Base-by-base conservation (phyloP, 2,329 filamentous ascomycete genomes). In the Didymella sp. region DNA sequence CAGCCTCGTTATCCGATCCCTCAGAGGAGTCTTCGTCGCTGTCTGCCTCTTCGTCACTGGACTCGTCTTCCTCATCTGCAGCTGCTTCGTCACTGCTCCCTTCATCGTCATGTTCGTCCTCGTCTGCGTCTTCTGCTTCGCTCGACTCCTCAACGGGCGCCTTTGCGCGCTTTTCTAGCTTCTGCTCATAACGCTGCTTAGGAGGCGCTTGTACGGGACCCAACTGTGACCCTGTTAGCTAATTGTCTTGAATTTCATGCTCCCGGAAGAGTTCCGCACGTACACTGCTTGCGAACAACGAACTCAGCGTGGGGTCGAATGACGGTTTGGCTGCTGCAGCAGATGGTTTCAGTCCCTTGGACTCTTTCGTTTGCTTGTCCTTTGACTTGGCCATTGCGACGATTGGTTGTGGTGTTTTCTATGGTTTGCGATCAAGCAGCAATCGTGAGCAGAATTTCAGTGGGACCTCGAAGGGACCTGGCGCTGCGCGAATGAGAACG, bases 121-220 rank as follows among this genome's bases (percentile, higher is more conserved):
- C 31, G 15, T 35, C 87, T 48, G 80, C 81, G 6, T 66, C 64
- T 22, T 88, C 87, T 9, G 85, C 81, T 53, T 77, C 75, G 52
- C 82, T 80, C 31, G 74, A 44, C n/a, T 61, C 54, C 49, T 72
- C 56, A 13, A 56, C 43, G 3, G 58, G 46, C 30, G 45, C 58
- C 47, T 68, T 68, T n/a, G 22, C 19, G 41, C 40, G 56, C 54
- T 65, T 66, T 38, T 64, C 63, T 37, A 41, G 40, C 40, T 50
- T 45, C 22, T 54, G 44, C 51, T 72, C 71, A 60, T 74, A 80
- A 66, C 70, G 80, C 73, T 53, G 76, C 62, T 66, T 79, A 59
- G 64, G 75, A n/a, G 74, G 77, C 46, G 73, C 64, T 60, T 77
- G 64, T 13, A 76, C 68, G 46, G 73, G 73, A 19, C 76, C 73